Base-by-base conservation (phyloP, 495 filamentous ascomycete genomes). In the Cryomyces antarcticus region DNA sequence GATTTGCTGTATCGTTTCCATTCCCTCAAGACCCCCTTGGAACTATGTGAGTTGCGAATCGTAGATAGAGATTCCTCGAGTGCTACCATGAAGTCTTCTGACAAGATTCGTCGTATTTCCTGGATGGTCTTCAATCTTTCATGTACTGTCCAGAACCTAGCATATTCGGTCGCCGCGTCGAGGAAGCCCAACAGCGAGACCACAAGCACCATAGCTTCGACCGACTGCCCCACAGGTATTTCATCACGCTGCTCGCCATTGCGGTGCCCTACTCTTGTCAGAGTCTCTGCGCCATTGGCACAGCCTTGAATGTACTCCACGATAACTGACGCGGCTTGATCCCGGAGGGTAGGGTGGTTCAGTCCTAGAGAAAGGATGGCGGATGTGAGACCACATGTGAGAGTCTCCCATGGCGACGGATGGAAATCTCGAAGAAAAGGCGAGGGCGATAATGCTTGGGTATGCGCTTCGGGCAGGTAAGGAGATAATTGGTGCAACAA, bases 151-250 rank as follows among this genome's bases (percentile, higher is more conserved):
- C 86, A 96, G 53, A 94, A 86, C 38, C 74, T 68, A 17, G 75
- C 72, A 57, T 87, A 71, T 6, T 71, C 68, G 0, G 85, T 75
- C 7, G 77, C 74, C 13, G 87, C 84, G 50, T 84, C 75, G 41
- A 96, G 56, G 52, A 96, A 95, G 0, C 89, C 89, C 29, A 93
- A 64, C 12, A 97, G 63, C 0, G 89, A 92, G 41, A 85, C 71
- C 7, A 78, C 71, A 36, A 88, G 70, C 27, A 77, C 80, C 42
- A 84, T 70, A 40, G 80, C 72, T 12, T 69, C 65, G 46, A 9
- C 49, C 48, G 17, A 45, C 31, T 27, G 7, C 6, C 17, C 37
- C 37, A 6, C 24, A 7, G 7, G 9, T 7, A 10, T 6, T 7
- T 28, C 37, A 7, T 7, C 24, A 7, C 7, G 7, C n/a, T 53